Evolutionary conservation across 2,329 filamentous ascomycete species (phyloP).

Genomic region (Diaporthe ampelina): DNA sequence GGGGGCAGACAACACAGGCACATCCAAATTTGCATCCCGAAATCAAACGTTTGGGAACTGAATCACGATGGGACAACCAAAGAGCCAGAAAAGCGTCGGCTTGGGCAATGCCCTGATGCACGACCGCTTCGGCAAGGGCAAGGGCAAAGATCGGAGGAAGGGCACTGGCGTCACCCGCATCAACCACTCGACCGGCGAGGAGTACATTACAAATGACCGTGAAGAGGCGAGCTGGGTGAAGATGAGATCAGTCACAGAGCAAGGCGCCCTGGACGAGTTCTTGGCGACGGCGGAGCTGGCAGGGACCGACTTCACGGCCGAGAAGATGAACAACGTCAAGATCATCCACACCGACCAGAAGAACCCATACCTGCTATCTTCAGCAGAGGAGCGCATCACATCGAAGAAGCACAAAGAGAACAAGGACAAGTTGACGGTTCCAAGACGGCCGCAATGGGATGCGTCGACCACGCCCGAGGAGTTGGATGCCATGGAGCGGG

Average conservation of each 20-base stretch:
- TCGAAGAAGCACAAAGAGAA: constrained; percentile 88
- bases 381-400: constrained; percentile 83
- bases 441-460: constrained; percentile 91
- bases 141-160: constrained; percentile 85
- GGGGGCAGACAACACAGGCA: neutral
- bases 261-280: constrained; percentile 96
- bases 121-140: constrained; percentile 95
- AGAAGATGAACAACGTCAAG: constrained; percentile 99
- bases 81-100: constrained; percentile 95
- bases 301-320: constrained; percentile 98
- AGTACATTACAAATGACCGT: constrained; percentile 91
- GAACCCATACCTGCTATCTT: constrained; percentile 92
- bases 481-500: constrained; percentile 83
- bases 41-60: neutral
- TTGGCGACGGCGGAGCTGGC: constrained; percentile 94
- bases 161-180: constrained; percentile 72
- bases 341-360: constrained; percentile 97
- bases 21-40: neutral
- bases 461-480: constrained; percentile 85
- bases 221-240: constrained; percentile 98
- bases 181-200: constrained; percentile 84
- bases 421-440: constrained; percentile 84
- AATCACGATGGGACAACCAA: constrained; percentile 74
- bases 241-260: constrained; percentile 98
- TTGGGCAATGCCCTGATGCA: constrained; percentile 99